Evolutionary conservation across 176 grass and related monocot species (phyloP).

Genomic region (Aegilops sharonensis): DNA sequence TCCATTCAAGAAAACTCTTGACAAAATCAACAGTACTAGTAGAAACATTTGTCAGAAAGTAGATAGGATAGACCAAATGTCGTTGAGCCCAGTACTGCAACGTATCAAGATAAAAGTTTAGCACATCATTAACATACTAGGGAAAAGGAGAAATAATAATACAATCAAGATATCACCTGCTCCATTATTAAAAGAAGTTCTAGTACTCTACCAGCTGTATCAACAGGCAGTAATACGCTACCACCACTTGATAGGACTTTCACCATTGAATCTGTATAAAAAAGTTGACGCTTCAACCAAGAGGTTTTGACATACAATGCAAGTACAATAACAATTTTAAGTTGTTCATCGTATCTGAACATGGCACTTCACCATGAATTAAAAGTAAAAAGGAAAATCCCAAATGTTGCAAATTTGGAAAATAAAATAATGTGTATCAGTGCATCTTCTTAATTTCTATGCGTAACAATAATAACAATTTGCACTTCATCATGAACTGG

Average conservation of each 20-base stretch:
- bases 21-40: constrained; percentile 90
- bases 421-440: not conserved
- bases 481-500: not conserved
- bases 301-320: not conserved
- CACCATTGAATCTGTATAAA: constrained; percentile 65
- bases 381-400: not conserved
- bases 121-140: constrained; percentile 10
- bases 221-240: constrained; percentile 85
- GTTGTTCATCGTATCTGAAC: not conserved
- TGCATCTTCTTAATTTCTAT: not conserved
- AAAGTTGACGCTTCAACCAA: constrained; percentile 21
- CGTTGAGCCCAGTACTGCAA: constrained; percentile 85
- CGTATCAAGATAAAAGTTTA: constrained; percentile 39
- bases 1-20: constrained; percentile 99
- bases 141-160: not conserved
- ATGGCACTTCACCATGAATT: not conserved
- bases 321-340: constrained; percentile 1
- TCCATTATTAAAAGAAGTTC: constrained; percentile 94
- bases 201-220: constrained; percentile 91
- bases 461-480: not conserved
- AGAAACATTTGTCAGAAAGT: constrained; percentile 93
- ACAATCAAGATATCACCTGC: constrained; percentile 47
- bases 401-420: not conserved
- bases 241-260: constrained; percentile 72
- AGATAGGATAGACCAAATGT: constrained; percentile 77